Conservation (phyloP, 805 yeast species). For the Candida maltosa region DNA sequence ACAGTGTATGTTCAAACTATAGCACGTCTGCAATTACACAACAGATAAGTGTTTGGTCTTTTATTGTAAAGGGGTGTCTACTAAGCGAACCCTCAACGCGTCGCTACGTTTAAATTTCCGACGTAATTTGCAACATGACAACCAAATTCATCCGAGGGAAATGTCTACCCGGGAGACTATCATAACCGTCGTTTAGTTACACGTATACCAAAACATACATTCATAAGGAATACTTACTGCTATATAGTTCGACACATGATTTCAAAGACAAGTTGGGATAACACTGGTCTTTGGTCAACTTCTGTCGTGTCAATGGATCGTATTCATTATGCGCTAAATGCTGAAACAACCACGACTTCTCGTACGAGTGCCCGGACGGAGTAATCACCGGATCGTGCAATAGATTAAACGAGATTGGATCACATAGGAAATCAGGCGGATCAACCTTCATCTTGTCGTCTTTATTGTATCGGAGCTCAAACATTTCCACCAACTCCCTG, state of each 20-base stretch:
- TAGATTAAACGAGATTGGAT: conserved; percentile 39
- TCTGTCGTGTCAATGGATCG: conserved; percentile 37
- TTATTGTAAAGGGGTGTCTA: too few relatives aligned
- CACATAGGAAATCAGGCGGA: conserved; percentile 33
- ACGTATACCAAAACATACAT: too few relatives aligned
- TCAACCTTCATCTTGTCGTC: conserved; percentile 11
- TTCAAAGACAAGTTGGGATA: conserved; percentile 1
- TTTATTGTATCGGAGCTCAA: conserved; percentile 12
- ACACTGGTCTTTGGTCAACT: conserved; percentile 5
- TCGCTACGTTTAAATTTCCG: too few relatives aligned
- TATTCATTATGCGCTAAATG: conserved; percentile 21
- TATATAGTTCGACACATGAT: conserved; percentile 5
- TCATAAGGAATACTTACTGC: too few relatives aligned
- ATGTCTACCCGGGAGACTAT: too few relatives aligned
- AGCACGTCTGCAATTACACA: too few relatives aligned
- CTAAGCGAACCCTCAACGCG: too few relatives aligned
- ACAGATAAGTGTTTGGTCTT: too few relatives aligned
- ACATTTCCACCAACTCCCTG: conserved; percentile 12
- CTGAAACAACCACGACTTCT: conserved; percentile 31
- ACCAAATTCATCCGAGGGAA: too few relatives aligned
- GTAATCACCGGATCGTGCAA: conserved; percentile 40
- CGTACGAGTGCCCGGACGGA: conserved; percentile 40
- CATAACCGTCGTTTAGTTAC: too few relatives aligned
- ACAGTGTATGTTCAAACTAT: too few relatives aligned
- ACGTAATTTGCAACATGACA: too few relatives aligned